Base-by-base conservation (phyloP, 2,329 filamentous ascomycete genomes). In the Tolypocladium ophioglossoides region DNA sequence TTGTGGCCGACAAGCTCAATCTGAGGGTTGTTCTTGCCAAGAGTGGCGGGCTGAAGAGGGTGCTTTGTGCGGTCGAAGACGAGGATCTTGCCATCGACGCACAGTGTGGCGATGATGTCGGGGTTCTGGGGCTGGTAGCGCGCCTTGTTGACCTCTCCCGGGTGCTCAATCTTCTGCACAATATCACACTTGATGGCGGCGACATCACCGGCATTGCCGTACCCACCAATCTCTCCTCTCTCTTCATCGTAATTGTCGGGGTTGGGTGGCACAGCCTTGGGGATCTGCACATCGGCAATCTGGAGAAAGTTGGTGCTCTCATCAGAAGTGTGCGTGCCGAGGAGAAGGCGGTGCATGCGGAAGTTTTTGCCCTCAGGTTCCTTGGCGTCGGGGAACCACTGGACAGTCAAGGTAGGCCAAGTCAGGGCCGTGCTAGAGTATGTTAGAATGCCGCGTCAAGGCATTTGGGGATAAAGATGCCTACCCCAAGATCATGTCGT, bases 31-130 rank as follows among this genome's bases (percentile, higher is more conserved):
- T 91, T 79, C 52, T 78, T 83, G 56, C 86, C 86, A 16, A 63
- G 58, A 18, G 62, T 61, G 30, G 85, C 81, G 9, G 92, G 91
- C 58, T 85, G 76, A 54, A 86, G 83, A 50, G 86, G 86, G 69
- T 97, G 92, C 78, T 96, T 97, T 52, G 92, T 95, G 61, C 92
- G 86, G 74, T 99, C 94, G 74, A 95, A 99, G 61, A 99, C 84
- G 68, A 97, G 84, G 44, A 96, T 88, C 61, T 84, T 86, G 58
- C 89, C 88, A 68, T 96, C 89, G 9, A 89, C 83, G 59, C 89
- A 91, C 72, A 96, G 85, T 0, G 94, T 96, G 3, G 94, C 94
- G 63, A 99, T 95, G 55, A 99, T 85, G 65, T 99, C 91, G 6
- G 92, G 91, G 66, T 99, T 99, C 69, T 97, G 92, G 14, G 94